Base-by-base conservation (phyloP, 176 grass and related monocot genomes). In the Cenchrus purpureus region DNA sequence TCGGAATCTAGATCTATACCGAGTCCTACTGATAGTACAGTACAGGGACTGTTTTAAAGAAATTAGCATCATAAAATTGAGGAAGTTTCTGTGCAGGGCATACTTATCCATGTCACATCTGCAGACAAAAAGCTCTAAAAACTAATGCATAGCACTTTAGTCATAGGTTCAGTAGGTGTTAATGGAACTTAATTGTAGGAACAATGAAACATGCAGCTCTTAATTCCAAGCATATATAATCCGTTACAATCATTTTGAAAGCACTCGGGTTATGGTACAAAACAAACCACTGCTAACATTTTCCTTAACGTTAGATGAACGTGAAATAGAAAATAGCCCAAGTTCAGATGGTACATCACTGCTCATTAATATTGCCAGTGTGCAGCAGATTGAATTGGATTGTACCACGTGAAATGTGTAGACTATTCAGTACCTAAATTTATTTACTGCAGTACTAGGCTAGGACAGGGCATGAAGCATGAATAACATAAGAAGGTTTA, bases 371-470 rank as follows among this genome's bases (percentile, higher is more conserved):
- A 66, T 17, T 61, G 66, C 62, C 67, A 61, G 31, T 74, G 74
- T 77, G 68, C 40, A 44, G 59, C 25, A 83, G 68, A 87, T 46
- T 83, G 54, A 51, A 61, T 60, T 80, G 59, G 73, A 45, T 78
- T 90, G 67, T 86, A 90, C 50, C 74, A 83, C 66, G 20, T 82
- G 71, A 67, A 71, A 54, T 65, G 65, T 73, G 74, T 58, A 68
- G 60, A 60, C 11, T 32, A 83, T 83, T 82, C 48, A 78, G 64
- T 90, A 42, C 60, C 70, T 25, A 80, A 83, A 79, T 52, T 45
- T 61, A 81, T 53, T 71, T 77, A 69, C 43, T 76, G n/a, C 55
- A 52, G n/a, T 85, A 81, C 59, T 76, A 14, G 40, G 44, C 87
- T 68, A 81, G 71, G 32, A 85, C 61, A 68, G 19, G 51, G 15